Evolutionary conservation across 2,329 filamentous ascomycete genomes (phyloP), one percentile per base, ranked within the genome.

Genomic region (Talaromyces sp.): DNA sequence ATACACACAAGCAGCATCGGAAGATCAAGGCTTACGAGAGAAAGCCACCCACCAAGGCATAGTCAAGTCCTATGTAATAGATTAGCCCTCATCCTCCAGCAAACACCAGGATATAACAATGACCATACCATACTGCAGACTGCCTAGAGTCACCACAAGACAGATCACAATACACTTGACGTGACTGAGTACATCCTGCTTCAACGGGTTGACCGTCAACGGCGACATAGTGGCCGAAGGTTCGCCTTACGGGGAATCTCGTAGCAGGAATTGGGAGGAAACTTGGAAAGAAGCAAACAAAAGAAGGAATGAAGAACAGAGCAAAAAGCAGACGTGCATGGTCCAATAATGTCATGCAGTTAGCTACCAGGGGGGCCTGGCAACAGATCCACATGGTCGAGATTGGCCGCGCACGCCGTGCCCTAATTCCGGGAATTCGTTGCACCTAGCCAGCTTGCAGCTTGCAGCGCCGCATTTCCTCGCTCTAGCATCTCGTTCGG

Each of bases 41-140:
- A 27, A 57, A 57, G 9, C 55, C 55, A 29, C 55, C 55, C 21
- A 57, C 35, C 14, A 57, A 32, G 13, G 55, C 55, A 32, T 57
- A 57, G 55, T 57, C 55, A 17, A 57, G 55, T 24, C 43, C 43
- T 46, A 21, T 46, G 19, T 17, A 8, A 8, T 46, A 24, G 4
- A 14, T 46, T 14, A 57, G 35, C 13, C 19, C 4, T 56, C 14
- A n/a, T 17, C 10, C 41, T 24, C 43, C 43, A 46, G 43, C 9
- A 46, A 13, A 17, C 11, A 24, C 43, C 43, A 24, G 1, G n/a
- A 46, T 46, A 21, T 27, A 14, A 46, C 19, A 13, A 4, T 35
- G 0, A 2, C 13, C 55, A 56, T 26, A 56, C 55, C 55, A 50
- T 57, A 57, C 27, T 57, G 55, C 17, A 57, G 27, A 46, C 38